Percentiles rank a stretch among this genome's conserved stretches.
Conservation (phyloP, 441 rosid genomes). For the Erysimum cheiri region DNA sequence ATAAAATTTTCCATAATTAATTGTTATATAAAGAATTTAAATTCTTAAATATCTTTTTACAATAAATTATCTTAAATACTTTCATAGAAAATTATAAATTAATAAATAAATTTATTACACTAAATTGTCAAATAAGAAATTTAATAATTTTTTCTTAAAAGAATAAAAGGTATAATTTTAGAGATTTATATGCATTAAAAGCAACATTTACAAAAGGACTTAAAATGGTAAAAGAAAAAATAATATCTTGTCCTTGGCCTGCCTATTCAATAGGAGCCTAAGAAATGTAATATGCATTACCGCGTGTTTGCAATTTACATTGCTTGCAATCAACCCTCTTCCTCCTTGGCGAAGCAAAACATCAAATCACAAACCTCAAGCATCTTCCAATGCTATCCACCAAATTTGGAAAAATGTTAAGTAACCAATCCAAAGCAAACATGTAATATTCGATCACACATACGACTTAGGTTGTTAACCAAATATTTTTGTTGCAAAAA, state of each 20-base stretch:
- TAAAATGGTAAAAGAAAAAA: neutral
- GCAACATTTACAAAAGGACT: neutral
- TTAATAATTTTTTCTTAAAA: neutral
- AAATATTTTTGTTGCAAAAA: neutral
- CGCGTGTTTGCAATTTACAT: slow-evolving; percentile 19
- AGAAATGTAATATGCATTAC: slow-evolving; percentile 17
- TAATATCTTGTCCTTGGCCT: neutral
- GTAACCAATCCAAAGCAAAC: slow-evolving; percentile 6
- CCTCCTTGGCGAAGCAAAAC: slow-evolving; percentile 23
- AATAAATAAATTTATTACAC: neutral
- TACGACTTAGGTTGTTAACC: neutral
- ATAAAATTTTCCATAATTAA: neutral
- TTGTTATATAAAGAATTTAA: neutral
- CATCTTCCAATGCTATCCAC: slow-evolving; percentile 18
- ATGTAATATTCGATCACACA: slow-evolving; percentile 26
- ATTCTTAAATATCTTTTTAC: too few relatives aligned
- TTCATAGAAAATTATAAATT: neutral
- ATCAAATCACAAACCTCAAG: slow-evolving; percentile 36
- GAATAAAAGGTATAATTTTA: neutral
- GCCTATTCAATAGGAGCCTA: neutral
- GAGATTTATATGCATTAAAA: neutral
- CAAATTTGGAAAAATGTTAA: neutral
- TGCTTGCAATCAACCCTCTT: slow-evolving; percentile 39
- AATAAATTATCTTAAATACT: too few relatives aligned
- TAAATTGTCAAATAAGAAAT: slow-evolving; percentile 1